phyloP scores from a whole-genome alignment of 148 eudicot genomes.

The Drosera capensis region DNA sequence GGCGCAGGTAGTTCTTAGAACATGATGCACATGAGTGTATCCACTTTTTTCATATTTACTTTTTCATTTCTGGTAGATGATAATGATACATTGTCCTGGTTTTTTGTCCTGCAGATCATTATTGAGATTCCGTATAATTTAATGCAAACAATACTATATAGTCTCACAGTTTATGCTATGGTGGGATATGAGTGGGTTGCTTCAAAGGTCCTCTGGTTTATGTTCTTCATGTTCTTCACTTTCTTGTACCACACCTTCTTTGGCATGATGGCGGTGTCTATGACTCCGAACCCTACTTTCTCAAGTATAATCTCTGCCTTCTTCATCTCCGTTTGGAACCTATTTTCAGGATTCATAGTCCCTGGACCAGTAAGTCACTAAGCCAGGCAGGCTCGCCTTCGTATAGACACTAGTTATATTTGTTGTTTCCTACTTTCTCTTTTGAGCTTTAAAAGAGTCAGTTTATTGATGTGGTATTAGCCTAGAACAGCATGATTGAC shows the following conservation, averaged over 20 bases:
- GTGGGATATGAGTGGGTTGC: constrained; percentile 23
- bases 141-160: constrained; percentile 15
- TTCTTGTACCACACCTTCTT: constrained; percentile 24
- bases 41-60: too few species aligned
- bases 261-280: constrained; percentile 35
- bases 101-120: constrained; percentile 11
- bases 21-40: too few species aligned
- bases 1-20: too few species aligned
- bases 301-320: constrained; percentile 21
- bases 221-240: constrained; percentile 24
- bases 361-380: constrained; percentile 33
- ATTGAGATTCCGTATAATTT: constrained; percentile 27
- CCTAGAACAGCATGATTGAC: too few species aligned
- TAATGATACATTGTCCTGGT: too few species aligned
- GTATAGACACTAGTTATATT: too few species aligned
- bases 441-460: too few species aligned
- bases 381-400: too few species aligned
- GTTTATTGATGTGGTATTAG: too few species aligned
- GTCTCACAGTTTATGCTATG: constrained; percentile 26
- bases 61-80: too few species aligned
- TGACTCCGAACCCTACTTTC: constrained; percentile 28
- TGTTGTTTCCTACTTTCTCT: too few species aligned
- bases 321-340: constrained; percentile 22
- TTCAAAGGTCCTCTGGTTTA: constrained; percentile 28
- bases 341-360: constrained; percentile 32